Evolutionary conservation across 2,329 filamentous ascomycete genomes (phyloP).

Genomic region (Microsporum ferrugineum): DNA sequence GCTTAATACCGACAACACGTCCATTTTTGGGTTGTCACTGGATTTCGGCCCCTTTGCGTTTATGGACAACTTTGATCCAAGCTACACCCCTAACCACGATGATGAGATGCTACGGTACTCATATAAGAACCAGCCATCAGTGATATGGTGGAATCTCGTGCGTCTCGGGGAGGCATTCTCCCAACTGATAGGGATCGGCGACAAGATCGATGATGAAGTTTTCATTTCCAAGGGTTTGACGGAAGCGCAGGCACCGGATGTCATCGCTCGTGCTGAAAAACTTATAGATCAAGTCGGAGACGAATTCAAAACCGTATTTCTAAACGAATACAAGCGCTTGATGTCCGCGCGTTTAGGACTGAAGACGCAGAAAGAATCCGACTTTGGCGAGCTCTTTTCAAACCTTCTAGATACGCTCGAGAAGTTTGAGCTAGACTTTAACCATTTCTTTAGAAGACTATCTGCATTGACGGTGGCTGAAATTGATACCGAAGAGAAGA

Average conservation of each 20-base stretch:
- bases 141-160: slow-evolving; percentile 98
- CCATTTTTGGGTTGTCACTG: slow-evolving; percentile 73
- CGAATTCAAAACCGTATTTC: slow-evolving; percentile 78
- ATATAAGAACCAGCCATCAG: slow-evolving; percentile 86
- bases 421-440: slow-evolving; percentile 75
- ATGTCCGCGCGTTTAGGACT: slow-evolving; percentile 75
- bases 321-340: slow-evolving; percentile 76
- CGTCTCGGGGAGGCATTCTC: slow-evolving; percentile 80
- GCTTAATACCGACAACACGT: slow-evolving; percentile 95
- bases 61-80: slow-evolving; percentile 89
- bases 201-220: slow-evolving; percentile 55
- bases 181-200: slow-evolving; percentile 71
- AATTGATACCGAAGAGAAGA: slow-evolving; percentile 51
- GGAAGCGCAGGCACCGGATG: slow-evolving; percentile 54
- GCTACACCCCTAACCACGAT: slow-evolving; percentile 94
- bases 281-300: slow-evolving; percentile 71
- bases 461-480: slow-evolving; percentile 52
- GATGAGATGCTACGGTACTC: slow-evolving; percentile 77
- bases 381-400: slow-evolving; percentile 75
- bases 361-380: slow-evolving; percentile 53
- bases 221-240: slow-evolving; percentile 64
- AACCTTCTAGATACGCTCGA: slow-evolving; percentile 72
- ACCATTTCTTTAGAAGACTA: slow-evolving; percentile 80
- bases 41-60: slow-evolving; percentile 97
- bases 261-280: slow-evolving; percentile 69